Conservation (phyloP, 805 yeast genomes). For the Ogataea trehalophila region DNA sequence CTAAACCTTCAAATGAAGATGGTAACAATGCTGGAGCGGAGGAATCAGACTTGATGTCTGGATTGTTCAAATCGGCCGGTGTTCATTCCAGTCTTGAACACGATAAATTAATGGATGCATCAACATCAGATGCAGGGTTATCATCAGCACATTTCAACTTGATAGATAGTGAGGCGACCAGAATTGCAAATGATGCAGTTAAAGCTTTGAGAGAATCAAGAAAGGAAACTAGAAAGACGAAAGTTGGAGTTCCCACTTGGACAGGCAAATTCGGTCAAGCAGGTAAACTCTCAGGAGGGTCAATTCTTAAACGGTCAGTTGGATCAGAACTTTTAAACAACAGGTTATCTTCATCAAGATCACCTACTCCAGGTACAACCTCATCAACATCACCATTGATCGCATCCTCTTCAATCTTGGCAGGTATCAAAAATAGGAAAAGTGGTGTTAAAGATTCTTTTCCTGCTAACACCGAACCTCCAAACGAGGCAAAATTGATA, state of each 20-base stretch:
- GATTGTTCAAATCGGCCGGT: conserved; percentile 58
- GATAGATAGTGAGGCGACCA: conserved; percentile 58
- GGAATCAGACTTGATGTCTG: conserved; percentile 68
- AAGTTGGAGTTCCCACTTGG: conserved; percentile 89
- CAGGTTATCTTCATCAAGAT: neutral
- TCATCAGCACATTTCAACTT: conserved; percentile 46
- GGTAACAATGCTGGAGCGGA: conserved; percentile 27
- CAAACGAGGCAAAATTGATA: conserved; percentile 16
- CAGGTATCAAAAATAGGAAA: conserved; percentile 41
- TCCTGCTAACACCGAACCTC: neutral
- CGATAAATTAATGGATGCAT: conserved; percentile 60
- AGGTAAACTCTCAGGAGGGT: conserved; percentile 41
- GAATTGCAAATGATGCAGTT: conserved; percentile 60
- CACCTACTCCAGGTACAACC: neutral
- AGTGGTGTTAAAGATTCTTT: conserved; percentile 10
- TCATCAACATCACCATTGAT: conserved; percentile 4
- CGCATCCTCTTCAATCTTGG: conserved; percentile 48
- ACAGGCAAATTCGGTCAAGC: conserved; percentile 90
- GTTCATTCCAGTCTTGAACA: conserved; percentile 75
- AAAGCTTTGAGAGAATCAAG: conserved; percentile 60
- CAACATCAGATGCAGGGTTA: conserved; percentile 1
- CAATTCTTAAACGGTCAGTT: neutral
- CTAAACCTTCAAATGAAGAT: conserved; percentile 35
- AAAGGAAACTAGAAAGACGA: conserved; percentile 38
- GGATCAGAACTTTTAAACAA: neutral